Evolutionary conservation across 176 grass and related monocot genomes (phyloP), one percentile per base, ranked within the genome.

Genomic region (Bonia amplexicaulis): DNA sequence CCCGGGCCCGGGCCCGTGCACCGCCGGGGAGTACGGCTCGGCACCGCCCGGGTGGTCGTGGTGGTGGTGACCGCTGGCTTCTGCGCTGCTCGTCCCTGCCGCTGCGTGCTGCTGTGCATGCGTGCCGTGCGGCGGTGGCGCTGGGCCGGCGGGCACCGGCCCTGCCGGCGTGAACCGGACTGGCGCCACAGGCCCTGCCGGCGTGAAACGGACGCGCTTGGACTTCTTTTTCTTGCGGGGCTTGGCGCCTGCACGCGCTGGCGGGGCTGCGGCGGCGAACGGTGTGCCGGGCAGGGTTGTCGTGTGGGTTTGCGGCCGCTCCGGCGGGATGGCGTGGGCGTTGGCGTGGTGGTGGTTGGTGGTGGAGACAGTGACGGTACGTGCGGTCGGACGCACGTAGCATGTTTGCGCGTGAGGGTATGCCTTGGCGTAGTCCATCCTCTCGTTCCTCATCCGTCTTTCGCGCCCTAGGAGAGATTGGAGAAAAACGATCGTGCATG

Each of bases 341-440:
- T 29, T 27, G 25, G 47, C 26, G 20, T 10, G 66, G 12, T 49
- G 57, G 22, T 26, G 7, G 44, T 0, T n/a, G 40, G 11, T 31
- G 54, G 23, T 62, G 71, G 12, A 5, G 60, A 83, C 35, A 57
- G 70, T 66, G 70, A 68, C 63, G 20, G 71, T 49, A 41, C 52
- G 62, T 14, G 71, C 79, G 7, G 29, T 20, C 37, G 86, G 79
- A 8, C 71, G 79, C 27, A 61, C 51, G 64, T 82, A 88, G 79
- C 63, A 82, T 27, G 79, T 82, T 54, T 88, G 79, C 31, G 86
- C 52, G 6, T 45, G 40, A 42, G 86, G 64, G 73, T 88, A 82
- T 11, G 86, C 73, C 79, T 51, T 82, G 80, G 86, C 52, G 12
- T 77, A 88, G 42, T 82, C 65, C 63, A 83, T 47, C 65, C 35